Evolutionary conservation across 345 rosid genomes (phyloP), one percentile per base, ranked within the genome.

Genomic region (Bruguiera gymnorhiza): DNA sequence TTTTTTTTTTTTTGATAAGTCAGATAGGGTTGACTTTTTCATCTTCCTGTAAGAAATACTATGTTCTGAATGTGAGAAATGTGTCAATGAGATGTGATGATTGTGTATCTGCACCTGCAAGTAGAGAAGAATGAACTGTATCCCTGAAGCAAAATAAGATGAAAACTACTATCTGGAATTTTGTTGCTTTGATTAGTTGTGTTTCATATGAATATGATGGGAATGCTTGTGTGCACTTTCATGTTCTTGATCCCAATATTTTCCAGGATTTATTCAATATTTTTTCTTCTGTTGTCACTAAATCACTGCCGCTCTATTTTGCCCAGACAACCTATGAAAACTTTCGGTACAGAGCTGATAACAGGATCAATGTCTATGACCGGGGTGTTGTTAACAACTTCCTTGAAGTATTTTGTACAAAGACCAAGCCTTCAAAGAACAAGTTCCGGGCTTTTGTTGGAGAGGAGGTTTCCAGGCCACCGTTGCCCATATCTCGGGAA

Each of bases 271-370:
- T 11, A 43, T 43, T 5, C 60, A 55, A 55, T 55, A 21, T 23
- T 8, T 26, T 26, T 55, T 23, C 29, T 29, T 18, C 51, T 60
- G 50, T 68, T 1, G 8, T 19, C 1, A 34, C 52, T 30, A 32
- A 61, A 78, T 70, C 74, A 51, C 46, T 53, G 18, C 27, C 30
- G n/a, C 26, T 69, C 64, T 60, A n/a, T 78, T 55, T 67, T 65
- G 70, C 83, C 60, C 91, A 93, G 97, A 95, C 97, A n/a, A 95
- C 97, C 15, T 89, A 92, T 74, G 99, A 95, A 79, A 92, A 95
- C 73, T 88, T 92, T 77, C 93, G 97, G 71, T 86, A 85, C 80
- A 83, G 92, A 83, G 79, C 97, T 58, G 95, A 88, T 79, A 87
- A 70, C 71, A 84, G 91, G 83, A 48, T 76, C 72, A 90, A 87